Evolutionary conservation across 1,284 basidiomycete species (phyloP).

Genomic region (Volvariella surrecta): DNA sequence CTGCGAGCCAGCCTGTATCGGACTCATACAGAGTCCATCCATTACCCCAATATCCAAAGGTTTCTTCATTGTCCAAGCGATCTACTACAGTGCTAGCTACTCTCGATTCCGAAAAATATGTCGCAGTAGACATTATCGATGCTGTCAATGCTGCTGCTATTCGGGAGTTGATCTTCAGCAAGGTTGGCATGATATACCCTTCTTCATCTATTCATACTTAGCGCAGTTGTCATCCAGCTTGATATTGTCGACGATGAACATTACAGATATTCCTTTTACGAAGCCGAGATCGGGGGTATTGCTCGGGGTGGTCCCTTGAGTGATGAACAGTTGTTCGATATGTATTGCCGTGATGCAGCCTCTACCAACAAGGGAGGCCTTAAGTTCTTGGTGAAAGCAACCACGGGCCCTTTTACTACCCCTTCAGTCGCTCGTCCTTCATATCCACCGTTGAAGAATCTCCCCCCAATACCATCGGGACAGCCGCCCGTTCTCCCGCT

Average conservation of each 20-base stretch:
- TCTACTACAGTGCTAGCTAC: conserved; percentile 43
- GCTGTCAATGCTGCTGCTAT: conserved; percentile 66
- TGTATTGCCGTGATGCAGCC: conserved; percentile 59
- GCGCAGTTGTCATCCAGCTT: conserved; percentile 37
- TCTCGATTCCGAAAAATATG: conserved; percentile 73
- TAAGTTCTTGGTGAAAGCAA: conserved; percentile 72
- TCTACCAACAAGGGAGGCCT: conserved; percentile 65
- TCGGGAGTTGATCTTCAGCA: conserved; percentile 78
- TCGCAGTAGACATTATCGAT: conserved; percentile 70
- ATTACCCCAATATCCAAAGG: conserved; percentile 28
- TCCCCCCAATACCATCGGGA: conserved; percentile 42
- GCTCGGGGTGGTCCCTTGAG: conserved; percentile 65
- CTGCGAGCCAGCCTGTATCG: conserved; percentile 10
- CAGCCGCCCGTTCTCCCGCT: conserved; percentile 31
- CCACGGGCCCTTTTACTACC: conserved; percentile 53
- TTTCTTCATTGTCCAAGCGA: conserved; percentile 42
- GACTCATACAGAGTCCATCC: conserved; percentile 10
- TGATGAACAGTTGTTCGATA: conserved; percentile 58
- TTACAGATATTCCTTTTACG: conserved; percentile 70
- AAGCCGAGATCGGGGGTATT: conserved; percentile 74
- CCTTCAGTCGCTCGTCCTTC: conserved; percentile 16
- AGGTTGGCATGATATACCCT: conserved; percentile 41
- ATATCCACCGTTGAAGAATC: conserved; percentile 33
- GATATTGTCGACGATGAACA: conserved; percentile 81
- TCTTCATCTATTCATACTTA: conserved; percentile 6